These are phyloP conservation scores for Allantophomopsis lycopodina DNA, from an alignment of 2,329 filamentous ascomycete genomes.

Conservation along the genomic window DNA sequence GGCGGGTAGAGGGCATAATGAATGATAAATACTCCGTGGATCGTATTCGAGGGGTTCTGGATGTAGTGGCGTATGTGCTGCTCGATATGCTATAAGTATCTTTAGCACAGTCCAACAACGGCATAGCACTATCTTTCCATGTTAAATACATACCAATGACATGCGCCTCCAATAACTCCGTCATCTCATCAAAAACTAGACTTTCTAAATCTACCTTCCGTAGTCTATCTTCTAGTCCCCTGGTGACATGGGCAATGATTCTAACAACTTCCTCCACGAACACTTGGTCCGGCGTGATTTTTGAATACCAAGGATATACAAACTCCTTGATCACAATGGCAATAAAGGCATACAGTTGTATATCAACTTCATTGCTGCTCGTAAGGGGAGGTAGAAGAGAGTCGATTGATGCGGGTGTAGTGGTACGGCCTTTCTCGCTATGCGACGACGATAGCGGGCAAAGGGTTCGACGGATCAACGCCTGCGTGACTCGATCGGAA, in stretches of 20 bases:
- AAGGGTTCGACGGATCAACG: constrained; percentile 71
- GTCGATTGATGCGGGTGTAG: constrained; percentile 49
- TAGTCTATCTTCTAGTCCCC: constrained; percentile 73
- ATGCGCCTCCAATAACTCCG: constrained; percentile 68
- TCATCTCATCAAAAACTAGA: constrained; percentile 76
- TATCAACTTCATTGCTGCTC: constrained; percentile 84
- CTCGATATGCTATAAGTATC: constrained; percentile 50
- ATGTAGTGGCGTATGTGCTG: constrained; percentile 43
- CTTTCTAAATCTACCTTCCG: constrained; percentile 72
- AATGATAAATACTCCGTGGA: constrained; percentile 65
- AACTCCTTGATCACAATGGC: constrained; percentile 83
- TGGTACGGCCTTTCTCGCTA: constrained; percentile 34
- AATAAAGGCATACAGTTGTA: constrained; percentile 85
- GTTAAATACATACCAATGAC: constrained; percentile 46
- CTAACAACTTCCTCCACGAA: constrained; percentile 83
- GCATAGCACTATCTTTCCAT: background rate
- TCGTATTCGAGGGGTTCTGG: constrained; percentile 46
- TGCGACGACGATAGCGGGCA: constrained; percentile 48
- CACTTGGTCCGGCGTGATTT: constrained; percentile 78
- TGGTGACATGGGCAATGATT: constrained; percentile 83
- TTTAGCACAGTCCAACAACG: constrained; percentile 1
- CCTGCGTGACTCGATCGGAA: constrained; percentile 66
- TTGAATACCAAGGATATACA: constrained; percentile 84
- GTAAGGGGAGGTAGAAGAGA: constrained; percentile 82
- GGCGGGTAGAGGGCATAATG: constrained; percentile 67